Percentiles rank a stretch among this genome's conserved stretches.
Conservation (phyloP, 2,329 filamentous ascomycete species). For the Graphilbum fragrans region DNA sequence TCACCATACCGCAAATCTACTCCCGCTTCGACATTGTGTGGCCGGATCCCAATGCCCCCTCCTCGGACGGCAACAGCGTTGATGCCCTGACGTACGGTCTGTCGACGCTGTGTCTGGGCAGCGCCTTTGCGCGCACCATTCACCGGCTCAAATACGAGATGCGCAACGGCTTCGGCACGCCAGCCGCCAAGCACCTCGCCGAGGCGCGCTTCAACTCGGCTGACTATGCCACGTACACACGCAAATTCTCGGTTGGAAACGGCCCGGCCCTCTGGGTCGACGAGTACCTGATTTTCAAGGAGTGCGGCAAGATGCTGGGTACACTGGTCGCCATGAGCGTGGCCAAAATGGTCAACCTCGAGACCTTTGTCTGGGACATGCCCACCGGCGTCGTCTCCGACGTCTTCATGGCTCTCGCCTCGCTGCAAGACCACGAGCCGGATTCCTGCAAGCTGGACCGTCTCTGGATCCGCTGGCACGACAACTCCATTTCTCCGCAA, state of each 20-base stretch:
- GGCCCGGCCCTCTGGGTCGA: slow-evolving; percentile 67
- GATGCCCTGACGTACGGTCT: slow-evolving; percentile 76
- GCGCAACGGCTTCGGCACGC: not conserved
- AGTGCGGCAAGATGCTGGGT: slow-evolving; percentile 80
- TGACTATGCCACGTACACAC: slow-evolving; percentile 65
- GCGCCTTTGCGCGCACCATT: slow-evolving; percentile 27
- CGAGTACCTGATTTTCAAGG: slow-evolving; percentile 72
- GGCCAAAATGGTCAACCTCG: slow-evolving; percentile 70
- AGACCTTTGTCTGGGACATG: slow-evolving; percentile 83
- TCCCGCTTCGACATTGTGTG: slow-evolving; percentile 80
- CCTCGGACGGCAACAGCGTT: slow-evolving; percentile 58
- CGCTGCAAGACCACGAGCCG: slow-evolving; percentile 49
- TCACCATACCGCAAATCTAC: slow-evolving; percentile 71
- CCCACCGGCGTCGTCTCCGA: slow-evolving; percentile 72
- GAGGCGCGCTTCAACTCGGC: slow-evolving; percentile 30
- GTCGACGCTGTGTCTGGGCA: slow-evolving; percentile 64
- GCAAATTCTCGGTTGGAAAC: slow-evolving; percentile 78
- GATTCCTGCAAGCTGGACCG: slow-evolving; percentile 55
- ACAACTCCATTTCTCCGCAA: slow-evolving; percentile 38
- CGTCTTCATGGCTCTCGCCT: slow-evolving; percentile 68
- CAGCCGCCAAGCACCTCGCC: slow-evolving; percentile 3
- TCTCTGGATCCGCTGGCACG: slow-evolving; percentile 75
- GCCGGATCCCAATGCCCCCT: slow-evolving; percentile 57
- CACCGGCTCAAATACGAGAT: slow-evolving; percentile 18
- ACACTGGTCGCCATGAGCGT: slow-evolving; percentile 68